A percentile compares a stretch with the other conserved stretches of the same genome.
Evolutionary conservation across 768 basidiomycete species (phyloP).

Genomic region (Suillus brevipes): DNA sequence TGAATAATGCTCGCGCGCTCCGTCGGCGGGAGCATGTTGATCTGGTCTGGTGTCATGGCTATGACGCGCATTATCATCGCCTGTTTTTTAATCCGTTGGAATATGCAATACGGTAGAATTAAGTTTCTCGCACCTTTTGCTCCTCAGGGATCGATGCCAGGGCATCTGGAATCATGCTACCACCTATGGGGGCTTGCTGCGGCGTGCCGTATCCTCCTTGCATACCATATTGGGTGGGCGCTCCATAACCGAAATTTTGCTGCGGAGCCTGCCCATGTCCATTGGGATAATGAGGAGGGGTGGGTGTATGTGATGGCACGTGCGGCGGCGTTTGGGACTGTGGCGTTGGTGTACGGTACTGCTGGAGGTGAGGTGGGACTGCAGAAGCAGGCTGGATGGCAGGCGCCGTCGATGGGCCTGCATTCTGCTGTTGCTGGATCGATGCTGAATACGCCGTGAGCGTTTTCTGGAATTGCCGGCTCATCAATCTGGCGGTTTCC

Average conservation of each 20-base stretch:
- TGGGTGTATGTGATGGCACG: slow-evolving; percentile 11
- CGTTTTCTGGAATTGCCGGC: slow-evolving; percentile 48
- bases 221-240: slow-evolving; percentile 17
- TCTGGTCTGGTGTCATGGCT: slow-evolving; percentile 82
- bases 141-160: slow-evolving; percentile 65
- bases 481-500: neutral
- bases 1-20: slow-evolving; percentile 81
- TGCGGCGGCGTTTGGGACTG: slow-evolving; percentile 31
- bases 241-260: slow-evolving; percentile 18
- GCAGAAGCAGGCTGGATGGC: slow-evolving; percentile 36
- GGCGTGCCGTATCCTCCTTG: slow-evolving; percentile 19
- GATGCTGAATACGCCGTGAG: slow-evolving; percentile 49
- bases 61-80: slow-evolving; percentile 78
- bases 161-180: slow-evolving; percentile 44
- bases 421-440: slow-evolving; percentile 12
- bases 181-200: slow-evolving; percentile 18
- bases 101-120: neutral
- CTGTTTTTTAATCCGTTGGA: slow-evolving; percentile 31
- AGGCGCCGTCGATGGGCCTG: slow-evolving; percentile 21
- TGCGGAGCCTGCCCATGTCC: slow-evolving; percentile 32
- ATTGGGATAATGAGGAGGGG: slow-evolving; percentile 18
- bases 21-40: slow-evolving; percentile 67
- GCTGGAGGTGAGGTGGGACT: slow-evolving; percentile 45
- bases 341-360: slow-evolving; percentile 38
- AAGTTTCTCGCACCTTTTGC: slow-evolving; percentile 47